Evolutionary conservation across 306 rosid species (phyloP), one percentile per base, ranked within the genome.

Genomic region (Vicia villosa): DNA sequence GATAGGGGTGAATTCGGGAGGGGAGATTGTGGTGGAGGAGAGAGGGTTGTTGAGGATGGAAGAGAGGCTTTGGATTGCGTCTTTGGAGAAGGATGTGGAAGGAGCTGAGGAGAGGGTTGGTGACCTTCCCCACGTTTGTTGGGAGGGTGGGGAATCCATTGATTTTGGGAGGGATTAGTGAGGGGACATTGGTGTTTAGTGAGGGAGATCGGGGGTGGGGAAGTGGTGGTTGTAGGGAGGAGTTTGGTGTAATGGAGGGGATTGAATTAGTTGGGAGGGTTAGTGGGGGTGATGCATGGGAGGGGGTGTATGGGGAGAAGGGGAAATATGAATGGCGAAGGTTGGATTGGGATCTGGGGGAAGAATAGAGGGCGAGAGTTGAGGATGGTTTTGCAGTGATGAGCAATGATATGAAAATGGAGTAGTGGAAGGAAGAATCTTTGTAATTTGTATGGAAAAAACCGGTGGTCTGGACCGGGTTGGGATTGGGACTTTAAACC

Each of bases 11-110:
- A 94, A 91, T 63, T 94, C 99, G 2, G 97, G 92, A 1, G 87
- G 84, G 4, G 80, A 74, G 61, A 82, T 79, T 57, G 87, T 42
- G 77, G 89, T 58, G 19, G 99, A 77, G n/a, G 89, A 89, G 76
- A 84, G 92, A 4, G 99, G 99, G 21, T 94, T 94, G 84, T 94
- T 94, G 79, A 94, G 95, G 57, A 94, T 89, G 47, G 99, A 94
- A 4, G 99, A 85, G 76, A 94, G 87, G 86, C 91, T 86, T 72
- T 94, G 97, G 76, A 87, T 87, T 47, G 86, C 46, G 56, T 86
- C 91, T 80, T 76, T 68, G 79, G 79, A 68, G 54, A 40, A 43
- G 0, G 77, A 55, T 0, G 81, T 64, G 32, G 86, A 63, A 8
- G 88, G 73, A 19, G 45, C 12, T 12, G 73, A 41, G 14, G 84